These are phyloP conservation scores for Domatiomyces catenatus DNA, from an alignment of 2,329 filamentous ascomycete genomes.

Conservation along the genomic window DNA sequence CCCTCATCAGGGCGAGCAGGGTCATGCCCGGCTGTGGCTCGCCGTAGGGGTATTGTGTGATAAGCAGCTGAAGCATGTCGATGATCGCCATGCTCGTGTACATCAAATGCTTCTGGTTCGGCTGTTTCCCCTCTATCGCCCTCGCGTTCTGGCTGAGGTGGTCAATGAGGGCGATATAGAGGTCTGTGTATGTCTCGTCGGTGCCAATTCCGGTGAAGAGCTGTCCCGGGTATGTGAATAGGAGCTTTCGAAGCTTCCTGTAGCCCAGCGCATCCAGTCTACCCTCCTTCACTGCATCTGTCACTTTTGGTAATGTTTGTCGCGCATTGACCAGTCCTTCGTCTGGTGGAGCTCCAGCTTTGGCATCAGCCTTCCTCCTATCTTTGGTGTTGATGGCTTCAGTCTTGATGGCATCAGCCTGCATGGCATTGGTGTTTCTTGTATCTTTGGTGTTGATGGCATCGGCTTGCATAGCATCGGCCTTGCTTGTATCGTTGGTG, in stretches of 20 bases:
- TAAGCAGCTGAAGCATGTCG: constrained; percentile 8
- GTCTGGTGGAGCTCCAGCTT: constrained; percentile 4
- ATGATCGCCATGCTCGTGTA: constrained; percentile 15
- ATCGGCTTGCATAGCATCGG: too few relatives aligned
- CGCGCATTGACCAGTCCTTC: constrained; percentile 9
- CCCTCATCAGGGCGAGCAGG: constrained; percentile 10
- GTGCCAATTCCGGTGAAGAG: constrained; percentile 7
- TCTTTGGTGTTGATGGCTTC: background rate
- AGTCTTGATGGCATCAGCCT: background rate
- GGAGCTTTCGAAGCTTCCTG: constrained; percentile 12
- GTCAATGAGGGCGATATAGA: constrained; percentile 10
- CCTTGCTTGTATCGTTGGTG: too few relatives aligned
- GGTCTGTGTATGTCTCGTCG: constrained; percentile 10
- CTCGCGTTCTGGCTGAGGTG: constrained; percentile 9
- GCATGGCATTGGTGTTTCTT: too few relatives aligned
- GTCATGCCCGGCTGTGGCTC: constrained; percentile 14
- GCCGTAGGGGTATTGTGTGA: constrained; percentile 12
- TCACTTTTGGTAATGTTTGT: constrained; percentile 7
- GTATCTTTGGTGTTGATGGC: too few relatives aligned
- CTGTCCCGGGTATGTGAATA: constrained; percentile 9
- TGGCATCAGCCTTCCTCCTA: too few relatives aligned
- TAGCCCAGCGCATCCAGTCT: constrained; percentile 11
- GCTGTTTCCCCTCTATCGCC: constrained; percentile 6
- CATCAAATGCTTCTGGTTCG: constrained; percentile 8
- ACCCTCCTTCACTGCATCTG: constrained; percentile 9